Conservation (phyloP, 2,329 filamentous ascomycete genomes). For the Ophiocordyceps camponoti-leonardi region DNA sequence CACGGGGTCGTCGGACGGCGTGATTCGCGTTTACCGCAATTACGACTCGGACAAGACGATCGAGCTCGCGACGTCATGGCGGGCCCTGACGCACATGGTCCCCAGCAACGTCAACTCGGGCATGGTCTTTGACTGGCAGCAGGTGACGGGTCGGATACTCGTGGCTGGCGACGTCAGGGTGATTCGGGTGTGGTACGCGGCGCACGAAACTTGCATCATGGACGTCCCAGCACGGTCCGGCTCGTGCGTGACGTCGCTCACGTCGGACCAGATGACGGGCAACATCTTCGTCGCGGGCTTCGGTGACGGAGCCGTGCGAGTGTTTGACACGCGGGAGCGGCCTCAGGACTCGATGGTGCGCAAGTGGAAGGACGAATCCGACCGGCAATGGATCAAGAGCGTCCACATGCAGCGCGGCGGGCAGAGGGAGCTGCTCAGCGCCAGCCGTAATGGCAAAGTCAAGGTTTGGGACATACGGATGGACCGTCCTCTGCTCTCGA, state of each 20-base stretch:
- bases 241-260: constrained; percentile 88
- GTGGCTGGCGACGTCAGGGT: constrained; percentile 92
- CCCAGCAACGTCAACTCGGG: constrained; percentile 89
- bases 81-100: constrained; percentile 83
- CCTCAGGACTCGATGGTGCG: constrained; percentile 85
- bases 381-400: constrained; percentile 83
- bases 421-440: constrained; percentile 76
- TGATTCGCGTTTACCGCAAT: constrained; percentile 81
- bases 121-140: constrained; percentile 97
- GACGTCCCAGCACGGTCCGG: constrained; percentile 91
- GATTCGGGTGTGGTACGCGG: constrained; percentile 91
- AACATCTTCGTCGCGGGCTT: constrained; percentile 94
- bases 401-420: constrained; percentile 95
- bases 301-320: constrained; percentile 82
- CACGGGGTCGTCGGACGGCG: constrained; percentile 88
- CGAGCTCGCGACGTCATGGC: constrained; percentile 79
- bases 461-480: constrained; percentile 92
- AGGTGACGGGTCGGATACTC: constrained; percentile 87
- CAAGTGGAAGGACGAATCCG: constrained; percentile 82
- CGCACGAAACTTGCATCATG: constrained; percentile 77
- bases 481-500: constrained; percentile 57
- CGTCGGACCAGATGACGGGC: constrained; percentile 93
- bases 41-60: constrained; percentile 66
- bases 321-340: constrained; percentile 77
- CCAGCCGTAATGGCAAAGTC: constrained; percentile 82